Evolutionary conservation across 108 stramenopile species (phyloP), one percentile per base, ranked within the genome.

Genomic region (Pseudonitzschia delicatissima): DNA sequence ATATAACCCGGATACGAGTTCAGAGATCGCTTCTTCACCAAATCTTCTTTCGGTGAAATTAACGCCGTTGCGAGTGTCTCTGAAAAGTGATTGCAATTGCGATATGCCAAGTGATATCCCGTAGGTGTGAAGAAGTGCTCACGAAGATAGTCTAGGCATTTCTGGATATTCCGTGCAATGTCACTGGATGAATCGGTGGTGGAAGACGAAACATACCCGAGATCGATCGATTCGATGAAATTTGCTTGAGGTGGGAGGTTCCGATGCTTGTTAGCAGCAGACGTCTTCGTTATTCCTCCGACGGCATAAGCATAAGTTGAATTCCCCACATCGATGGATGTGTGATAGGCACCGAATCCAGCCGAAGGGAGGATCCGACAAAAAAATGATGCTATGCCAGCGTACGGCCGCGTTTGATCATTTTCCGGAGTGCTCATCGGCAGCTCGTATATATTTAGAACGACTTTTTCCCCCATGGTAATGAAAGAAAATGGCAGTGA

Each of bases 261-360:
- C 32, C 40, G 36, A 33, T 58, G 35, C 28, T 45, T 47, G 28
- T 35, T 62, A n/a, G 53, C 53, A 11, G 12, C 53, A 6, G 35
- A 32, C 5, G 39, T 69, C 25, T 68, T 69, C 6, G 21, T 28
- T 23, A 55, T 33, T 12, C 53, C 53, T 31, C 53, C 53, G 0
- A 34, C 72, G 4, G 66, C 66, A 48, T 66, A 73, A 2, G 72
- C 57, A 40, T 73, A 73, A 13, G 48, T 31, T 8, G 18, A 58
- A 33, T 50, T 58, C 11, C 31, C 35, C 11, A 73, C 66, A 5
- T 73, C 72, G 44, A 73, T 12, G 20, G 39, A 44, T 25, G 72
- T 73, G 49, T 73, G 72, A 57, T 67, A 73, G 5, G 72, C 72
- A 25, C 72, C 72, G 18, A 67, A 57, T 13, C 72, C 72, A 23